Conservation (phyloP, 805 yeast species). For the Lipomyces chichibuensis region DNA sequence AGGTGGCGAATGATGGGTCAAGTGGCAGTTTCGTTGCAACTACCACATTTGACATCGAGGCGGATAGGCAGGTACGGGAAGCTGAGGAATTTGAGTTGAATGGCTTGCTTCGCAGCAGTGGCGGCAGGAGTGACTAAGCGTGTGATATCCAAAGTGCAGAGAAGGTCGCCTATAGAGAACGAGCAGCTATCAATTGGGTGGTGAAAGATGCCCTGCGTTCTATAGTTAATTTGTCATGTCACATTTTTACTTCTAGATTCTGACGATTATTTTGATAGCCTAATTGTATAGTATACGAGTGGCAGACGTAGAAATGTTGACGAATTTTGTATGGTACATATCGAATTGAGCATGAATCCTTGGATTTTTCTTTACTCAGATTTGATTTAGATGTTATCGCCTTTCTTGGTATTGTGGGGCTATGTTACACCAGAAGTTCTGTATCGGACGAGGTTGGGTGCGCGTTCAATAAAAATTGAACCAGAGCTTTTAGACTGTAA, state of each 20-base stretch:
- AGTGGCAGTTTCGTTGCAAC: conserved; percentile 12
- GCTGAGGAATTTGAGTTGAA: conserved; percentile 26
- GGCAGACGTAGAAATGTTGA: neutral
- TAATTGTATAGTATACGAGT: neutral
- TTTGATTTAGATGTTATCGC: neutral
- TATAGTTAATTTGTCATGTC: neutral
- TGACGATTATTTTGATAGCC: neutral
- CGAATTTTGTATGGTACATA: neutral
- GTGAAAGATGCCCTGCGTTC: neutral
- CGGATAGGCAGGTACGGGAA: conserved; percentile 24
- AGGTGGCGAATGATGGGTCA: conserved; percentile 30
- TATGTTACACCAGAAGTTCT: too few species aligned
- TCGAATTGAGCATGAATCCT: neutral
- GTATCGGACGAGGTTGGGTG: neutral
- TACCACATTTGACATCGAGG: conserved; percentile 19
- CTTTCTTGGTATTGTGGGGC: neutral
- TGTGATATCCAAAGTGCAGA: neutral
- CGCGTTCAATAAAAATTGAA: neutral
- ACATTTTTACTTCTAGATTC: neutral
- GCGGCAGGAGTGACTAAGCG: neutral
- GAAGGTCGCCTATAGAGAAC: neutral
- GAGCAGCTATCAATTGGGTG: neutral
- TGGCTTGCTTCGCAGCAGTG: neutral
- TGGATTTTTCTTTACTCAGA: neutral
- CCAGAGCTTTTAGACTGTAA: neutral